Evolutionary conservation across 306 rosid genomes (phyloP).

Genomic region (Mimosa pudica): DNA sequence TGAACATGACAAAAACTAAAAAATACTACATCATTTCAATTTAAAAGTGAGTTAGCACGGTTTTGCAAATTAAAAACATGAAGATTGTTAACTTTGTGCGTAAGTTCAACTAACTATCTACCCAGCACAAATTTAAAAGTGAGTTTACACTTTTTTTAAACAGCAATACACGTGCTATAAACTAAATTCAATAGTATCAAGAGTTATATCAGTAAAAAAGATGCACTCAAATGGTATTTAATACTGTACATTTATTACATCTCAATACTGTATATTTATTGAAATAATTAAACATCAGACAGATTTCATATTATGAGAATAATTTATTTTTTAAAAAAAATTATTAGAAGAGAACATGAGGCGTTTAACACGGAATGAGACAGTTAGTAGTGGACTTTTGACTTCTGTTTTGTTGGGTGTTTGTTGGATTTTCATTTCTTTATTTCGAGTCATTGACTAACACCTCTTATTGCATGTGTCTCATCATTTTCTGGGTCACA

Average conservation of each 20-base stretch:
- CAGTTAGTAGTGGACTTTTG: background rate
- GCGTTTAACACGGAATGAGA: background rate
- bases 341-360: background rate
- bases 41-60: too few species aligned
- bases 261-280: background rate
- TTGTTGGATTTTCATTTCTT: background rate
- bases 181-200: too few species aligned
- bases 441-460: background rate
- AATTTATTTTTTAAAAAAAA: background rate
- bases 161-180: too few species aligned
- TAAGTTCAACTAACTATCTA: too few species aligned
- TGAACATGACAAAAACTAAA: too few species aligned
- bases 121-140: too few species aligned
- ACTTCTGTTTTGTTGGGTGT: background rate
- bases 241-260: background rate
- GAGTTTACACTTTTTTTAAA: too few species aligned
- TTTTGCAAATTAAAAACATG: too few species aligned
- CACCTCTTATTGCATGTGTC: background rate
- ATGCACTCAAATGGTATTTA: background rate
- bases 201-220: background rate
- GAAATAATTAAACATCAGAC: background rate
- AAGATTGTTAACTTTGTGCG: too few species aligned
- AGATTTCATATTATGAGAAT: background rate
- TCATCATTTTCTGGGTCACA: background rate
- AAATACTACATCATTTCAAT: too few species aligned